Base-by-base conservation (phyloP, 352 stramenopile genomes). In the Plasmopara viticola region DNA sequence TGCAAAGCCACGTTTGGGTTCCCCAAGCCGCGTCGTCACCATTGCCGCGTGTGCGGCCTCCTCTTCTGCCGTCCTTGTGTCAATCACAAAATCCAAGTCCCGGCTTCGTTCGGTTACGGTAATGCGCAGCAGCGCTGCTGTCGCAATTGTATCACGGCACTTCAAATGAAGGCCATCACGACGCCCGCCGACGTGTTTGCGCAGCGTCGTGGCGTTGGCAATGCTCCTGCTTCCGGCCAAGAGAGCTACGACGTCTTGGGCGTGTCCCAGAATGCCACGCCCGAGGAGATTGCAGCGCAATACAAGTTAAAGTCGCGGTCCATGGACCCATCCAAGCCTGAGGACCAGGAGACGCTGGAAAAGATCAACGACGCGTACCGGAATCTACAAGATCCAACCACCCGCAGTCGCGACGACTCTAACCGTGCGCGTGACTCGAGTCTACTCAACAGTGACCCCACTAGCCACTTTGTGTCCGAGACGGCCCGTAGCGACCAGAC, bases 101-200 rank as follows among this genome's bases (percentile, higher is more conserved):
- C 84, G 7, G 44, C 60, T 8, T 91, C 80, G 31, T 94, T 94
- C 44, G 84, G 84, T 6, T 94, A 94, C 60, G 79, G 76, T 44
- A 81, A 78, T 40, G 69, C 71, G 37, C 58, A 76, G 53, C 80
- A 94, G 66, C 69, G 79, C 20, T 91, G 80, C 63, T 94, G 84
- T 59, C 76, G 82, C 30, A 83, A 79, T 62, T 94, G 84, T 60
- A 79, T 90, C 54, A 91, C 78, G 6, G 68, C 84, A 4, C 64
- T 94, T 44, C 71, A 94, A 66, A 86, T 87, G 67, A 94, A 94
- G 64, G 72, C 79, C 31, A 94, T 94, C 47, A 89, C 78, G 42
- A 85, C 79, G n/a, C 84, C 84, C 0, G 80, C 79, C 1, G 84
- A 94, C 53, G 81, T 94, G 46, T 94, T 94, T 42, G 78, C 78